Evolutionary conservation across 2,329 filamentous ascomycete genomes (phyloP), one percentile per base, ranked within the genome.

Genomic region (Epicoccum nigrum): DNA sequence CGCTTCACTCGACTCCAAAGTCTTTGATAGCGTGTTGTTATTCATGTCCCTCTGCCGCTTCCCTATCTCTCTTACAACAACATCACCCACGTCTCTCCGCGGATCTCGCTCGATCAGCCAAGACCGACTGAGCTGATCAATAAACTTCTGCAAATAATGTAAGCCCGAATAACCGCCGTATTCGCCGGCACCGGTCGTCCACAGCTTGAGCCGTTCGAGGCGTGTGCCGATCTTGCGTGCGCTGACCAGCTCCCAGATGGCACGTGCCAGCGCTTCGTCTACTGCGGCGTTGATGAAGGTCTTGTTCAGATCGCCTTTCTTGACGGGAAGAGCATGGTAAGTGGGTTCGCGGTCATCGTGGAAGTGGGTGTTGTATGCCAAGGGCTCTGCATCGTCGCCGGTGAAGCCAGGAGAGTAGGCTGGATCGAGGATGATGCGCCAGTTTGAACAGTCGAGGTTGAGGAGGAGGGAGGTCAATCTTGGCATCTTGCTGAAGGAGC

Each of bases 211-310:
- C 27, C 50, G 44, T 38, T 63, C 49, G 15, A 65, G 45, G 25
- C 13, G 51, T 41, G 38, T 55, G 8, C 60, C 56, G 20, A 19
- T 54, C 45, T 60, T 59, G 32, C 47, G 44, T 21, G 46, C 7
- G 44, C 21, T 52, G 32, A 63, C 59, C 2, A 41, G 35, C 16
- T 52, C 19, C 60, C 58, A 63, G 28, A 63, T 63, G 13, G 58
- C 58, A 23, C 56, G 55, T 25, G 60, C 58, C 16, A 65, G 51
- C 30, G 32, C 21, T 51, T 65, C 55, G 31, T 63, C 60, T 13
- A 65, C 58, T 44, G 62, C 62, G 49, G 60, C 46, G 33, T 65
- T 59, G 40, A 62, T 59, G 4, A 54, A 53, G 3, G 40, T 45
- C 45, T 62, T 52, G 33, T 50, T 58, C 23, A 62, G 7, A 19